A percentile compares a stretch with the other conserved stretches of the same genome.
These are phyloP conservation scores for Scenedesmus sp. DNA, from an alignment of 163 green algal genomes.

Conservation along the genomic window DNA sequence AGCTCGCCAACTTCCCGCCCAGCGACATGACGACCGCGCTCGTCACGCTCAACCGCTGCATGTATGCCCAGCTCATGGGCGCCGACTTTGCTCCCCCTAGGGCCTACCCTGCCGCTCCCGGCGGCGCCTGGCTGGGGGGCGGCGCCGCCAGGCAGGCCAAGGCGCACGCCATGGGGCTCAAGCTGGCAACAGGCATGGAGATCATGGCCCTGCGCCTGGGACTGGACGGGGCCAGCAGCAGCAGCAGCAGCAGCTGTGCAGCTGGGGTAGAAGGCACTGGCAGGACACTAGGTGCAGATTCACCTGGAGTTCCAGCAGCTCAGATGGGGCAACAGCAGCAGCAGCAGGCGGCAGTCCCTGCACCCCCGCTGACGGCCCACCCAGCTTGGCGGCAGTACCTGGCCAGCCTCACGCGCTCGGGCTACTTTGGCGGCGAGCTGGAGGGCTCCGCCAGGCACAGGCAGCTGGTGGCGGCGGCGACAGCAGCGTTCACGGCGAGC, in stretches of 20 bases:
- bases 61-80: slow-evolving; percentile 87
- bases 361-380: slow-evolving; percentile 23
- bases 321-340: neutral
- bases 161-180: slow-evolving; percentile 79
- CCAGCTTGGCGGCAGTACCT: slow-evolving; percentile 57
- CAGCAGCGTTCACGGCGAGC: slow-evolving; percentile 46
- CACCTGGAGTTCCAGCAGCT: neutral
- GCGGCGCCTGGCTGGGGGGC: slow-evolving; percentile 24
- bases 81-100: slow-evolving; percentile 76
- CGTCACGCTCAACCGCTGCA: slow-evolving; percentile 81
- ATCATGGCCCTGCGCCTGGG: slow-evolving; percentile 61
- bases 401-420: slow-evolving; percentile 49
- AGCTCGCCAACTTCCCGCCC: slow-evolving; percentile 70
- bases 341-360: slow-evolving; percentile 22
- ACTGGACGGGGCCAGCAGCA: neutral
- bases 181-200: slow-evolving; percentile 83
- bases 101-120: neutral
- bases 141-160: slow-evolving; percentile 1
- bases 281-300: neutral
- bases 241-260: slow-evolving; percentile 38
- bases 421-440: slow-evolving; percentile 60
- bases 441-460: slow-evolving; percentile 59
- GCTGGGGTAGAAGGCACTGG: slow-evolving; percentile 36
- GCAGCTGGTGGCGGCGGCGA: slow-evolving; percentile 58
- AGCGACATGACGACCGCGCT: slow-evolving; percentile 62